Evolutionary conservation across 1,284 basidiomycete species (phyloP), one percentile per base, ranked within the genome.

Genomic region (Ceratorhiza oryzae-sativae): DNA sequence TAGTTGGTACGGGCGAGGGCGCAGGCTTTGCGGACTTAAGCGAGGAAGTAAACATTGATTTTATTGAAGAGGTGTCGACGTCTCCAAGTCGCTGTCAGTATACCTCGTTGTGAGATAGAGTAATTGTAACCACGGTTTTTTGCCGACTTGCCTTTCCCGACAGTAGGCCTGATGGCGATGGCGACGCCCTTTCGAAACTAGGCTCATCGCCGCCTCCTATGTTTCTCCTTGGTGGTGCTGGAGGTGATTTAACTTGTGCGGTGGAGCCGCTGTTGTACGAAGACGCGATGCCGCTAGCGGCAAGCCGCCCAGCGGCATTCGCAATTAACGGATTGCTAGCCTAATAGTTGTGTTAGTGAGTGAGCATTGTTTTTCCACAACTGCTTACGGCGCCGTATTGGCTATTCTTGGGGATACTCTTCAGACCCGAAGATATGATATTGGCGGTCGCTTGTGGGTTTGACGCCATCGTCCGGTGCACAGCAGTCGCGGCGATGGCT

Each of bases 21-120:
- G 53, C 36, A 32, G 72, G 63, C 30, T 70, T 79, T 73, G 36
- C 81, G 78, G 59, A 87, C 75, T 1, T 88, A 87, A 15, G 80
- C 78, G 77, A 86, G 81, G 80, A 86, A 83, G 68, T 81, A 68
- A 68, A 15, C 2, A 36, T 46, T 6, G 65, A 82, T 75, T 82
- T 84, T 15, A 82, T 78, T 2, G 87, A 88, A 0, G 86, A 82
- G 45, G 84, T 83, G 77, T 88, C 86, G 12, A 89, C 81, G 76
- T 86, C 83, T 27, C 87, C 87, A 71, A 89, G 83, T 83, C 82
- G 85, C 87, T 88, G 76, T 15, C 36, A 32, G 49, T 10, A 56
- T 45, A 6, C 32, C 8, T 3, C 36, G 15, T 34, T 36, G 30
- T 56, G 27, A 56, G 62, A 41, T 18, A 20, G 13, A 25, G 30